phyloP scores from a whole-genome alignment of 129 eudicot genomes.

The Scalesia atractyloides region DNA sequence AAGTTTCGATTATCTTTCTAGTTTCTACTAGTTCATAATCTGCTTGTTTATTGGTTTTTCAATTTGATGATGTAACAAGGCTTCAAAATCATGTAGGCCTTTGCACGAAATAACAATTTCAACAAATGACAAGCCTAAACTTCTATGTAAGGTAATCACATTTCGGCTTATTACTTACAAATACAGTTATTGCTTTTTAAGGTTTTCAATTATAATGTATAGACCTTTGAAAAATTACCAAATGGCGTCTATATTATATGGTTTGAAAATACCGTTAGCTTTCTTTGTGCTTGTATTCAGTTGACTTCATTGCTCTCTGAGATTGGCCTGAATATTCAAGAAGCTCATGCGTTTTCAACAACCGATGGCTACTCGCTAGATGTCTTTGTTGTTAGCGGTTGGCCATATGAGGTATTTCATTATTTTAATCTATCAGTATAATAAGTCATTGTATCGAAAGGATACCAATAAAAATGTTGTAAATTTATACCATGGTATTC shows the following conservation, averaged over 20 bases:
- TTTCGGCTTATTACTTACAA: constrained; percentile 8
- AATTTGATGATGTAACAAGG: constrained; percentile 26
- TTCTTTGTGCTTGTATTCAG: constrained; percentile 45
- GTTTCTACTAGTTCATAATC: not conserved
- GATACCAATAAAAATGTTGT: constrained; percentile 5
- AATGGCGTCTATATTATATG: not conserved
- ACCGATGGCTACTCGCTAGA: constrained; percentile 90
- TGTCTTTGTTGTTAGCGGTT: constrained; percentile 94
- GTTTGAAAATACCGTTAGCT: not conserved
- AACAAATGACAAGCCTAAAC: constrained; percentile 88
- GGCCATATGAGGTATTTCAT: constrained; percentile 68
- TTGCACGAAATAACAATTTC: constrained; percentile 80
- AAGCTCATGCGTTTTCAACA: constrained; percentile 97
- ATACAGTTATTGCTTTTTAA: constrained; percentile 17
- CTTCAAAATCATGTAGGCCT: constrained; percentile 58
- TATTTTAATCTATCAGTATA: constrained; percentile 6
- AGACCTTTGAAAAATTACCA: not conserved
- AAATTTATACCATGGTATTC: not conserved
- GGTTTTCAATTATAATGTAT: not conserved
- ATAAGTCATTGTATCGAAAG: constrained; percentile 1
- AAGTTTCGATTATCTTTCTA: not conserved
- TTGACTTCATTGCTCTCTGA: constrained; percentile 88
- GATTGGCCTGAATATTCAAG: constrained; percentile 91
- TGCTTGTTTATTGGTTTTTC: constrained; percentile 21
- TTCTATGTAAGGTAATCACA: constrained; percentile 69